A percentile compares a stretch with the other conserved stretches of the same genome.
Evolutionary conservation across 805 yeast species (phyloP).

Genomic region (Kodamaea kaohsiungensis): DNA sequence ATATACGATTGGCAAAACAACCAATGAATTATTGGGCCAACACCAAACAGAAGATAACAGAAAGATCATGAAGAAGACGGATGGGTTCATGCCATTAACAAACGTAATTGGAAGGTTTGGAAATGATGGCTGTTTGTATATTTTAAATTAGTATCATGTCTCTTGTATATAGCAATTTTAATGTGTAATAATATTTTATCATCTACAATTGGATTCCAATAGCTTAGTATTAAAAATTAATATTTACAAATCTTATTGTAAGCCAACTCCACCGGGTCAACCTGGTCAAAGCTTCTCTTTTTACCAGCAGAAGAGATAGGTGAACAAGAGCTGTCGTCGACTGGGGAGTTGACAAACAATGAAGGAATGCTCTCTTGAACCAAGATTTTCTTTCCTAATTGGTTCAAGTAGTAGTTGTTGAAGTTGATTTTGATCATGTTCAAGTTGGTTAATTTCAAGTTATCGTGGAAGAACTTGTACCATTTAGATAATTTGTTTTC

Average conservation of each 20-base stretch:
- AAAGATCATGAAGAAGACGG: slow-evolving; percentile 23
- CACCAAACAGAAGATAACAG: slow-evolving; percentile 23
- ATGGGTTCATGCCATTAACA: slow-evolving; percentile 45
- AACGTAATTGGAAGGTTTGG: slow-evolving; percentile 63
- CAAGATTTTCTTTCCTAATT: slow-evolving; percentile 31
- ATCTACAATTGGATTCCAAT: neutral
- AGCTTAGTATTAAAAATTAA: neutral
- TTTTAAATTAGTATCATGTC: slow-evolving; percentile 11
- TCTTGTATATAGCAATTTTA: slow-evolving; percentile 3
- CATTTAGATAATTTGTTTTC: slow-evolving; percentile 28
- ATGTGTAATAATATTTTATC: neutral
- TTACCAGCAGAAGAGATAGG: slow-evolving; percentile 2
- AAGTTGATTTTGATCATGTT: slow-evolving; percentile 27
- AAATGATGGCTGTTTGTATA: slow-evolving; percentile 70
- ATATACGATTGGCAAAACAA: slow-evolving; percentile 59
- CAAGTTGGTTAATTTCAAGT: slow-evolving; percentile 24
- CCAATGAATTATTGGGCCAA: slow-evolving; percentile 14
- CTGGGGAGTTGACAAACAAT: neutral
- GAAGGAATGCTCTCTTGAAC: slow-evolving; percentile 16
- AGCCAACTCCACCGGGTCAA: neutral
- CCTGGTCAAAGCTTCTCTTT: slow-evolving; percentile 13
- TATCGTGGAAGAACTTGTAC: slow-evolving; percentile 24
- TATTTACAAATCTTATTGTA: slow-evolving; percentile 4
- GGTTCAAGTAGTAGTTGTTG: slow-evolving; percentile 27
- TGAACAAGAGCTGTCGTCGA: neutral